Conservation (phyloP, 352 stramenopile species). For the Stramenopiles sp. region DNA sequence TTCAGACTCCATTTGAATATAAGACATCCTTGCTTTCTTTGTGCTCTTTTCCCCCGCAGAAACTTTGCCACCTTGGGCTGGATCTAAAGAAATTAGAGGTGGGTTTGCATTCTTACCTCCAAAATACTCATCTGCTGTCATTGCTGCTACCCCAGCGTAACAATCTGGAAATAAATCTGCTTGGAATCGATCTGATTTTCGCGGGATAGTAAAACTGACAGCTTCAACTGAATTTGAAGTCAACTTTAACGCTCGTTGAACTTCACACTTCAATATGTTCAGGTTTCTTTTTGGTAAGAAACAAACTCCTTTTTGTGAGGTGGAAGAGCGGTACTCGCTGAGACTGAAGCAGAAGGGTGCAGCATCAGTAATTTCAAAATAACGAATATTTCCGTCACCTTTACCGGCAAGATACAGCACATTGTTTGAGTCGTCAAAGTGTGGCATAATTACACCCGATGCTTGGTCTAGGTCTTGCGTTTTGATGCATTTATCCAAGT, state of each 20-base stretch:
- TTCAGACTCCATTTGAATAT: conserved; percentile 46
- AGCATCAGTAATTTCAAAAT: conserved; percentile 92
- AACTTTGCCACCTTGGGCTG: conserved; percentile 19
- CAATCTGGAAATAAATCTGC: conserved; percentile 96
- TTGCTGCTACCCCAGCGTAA: conserved; percentile 72
- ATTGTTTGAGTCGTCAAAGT: conserved; percentile 92
- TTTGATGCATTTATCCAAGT: conserved; percentile 69
- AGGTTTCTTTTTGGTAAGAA: conserved; percentile 94
- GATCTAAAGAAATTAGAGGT: conserved; percentile 72
- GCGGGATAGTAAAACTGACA: conserved; percentile 78
- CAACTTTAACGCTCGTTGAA: conserved; percentile 77
- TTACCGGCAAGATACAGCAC: conserved; percentile 94
- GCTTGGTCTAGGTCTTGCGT: conserved; percentile 90
- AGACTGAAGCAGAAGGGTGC: conserved; percentile 71
- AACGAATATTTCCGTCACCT: conserved; percentile 96
- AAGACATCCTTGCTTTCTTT: conserved; percentile 27
- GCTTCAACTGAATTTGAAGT: conserved; percentile 83
- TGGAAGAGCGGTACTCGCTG: conserved; percentile 83
- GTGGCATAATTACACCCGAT: conserved; percentile 93
- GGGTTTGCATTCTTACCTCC: conserved; percentile 75
- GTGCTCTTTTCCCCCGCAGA: background rate
- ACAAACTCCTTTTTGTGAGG: conserved; percentile 83
- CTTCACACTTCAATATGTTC: conserved; percentile 95
- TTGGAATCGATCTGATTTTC: conserved; percentile 98
- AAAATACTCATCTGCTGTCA: conserved; percentile 85